phyloP scores from a whole-genome alignment of 768 basidiomycete species.

The Hygrocybe punicea region DNA sequence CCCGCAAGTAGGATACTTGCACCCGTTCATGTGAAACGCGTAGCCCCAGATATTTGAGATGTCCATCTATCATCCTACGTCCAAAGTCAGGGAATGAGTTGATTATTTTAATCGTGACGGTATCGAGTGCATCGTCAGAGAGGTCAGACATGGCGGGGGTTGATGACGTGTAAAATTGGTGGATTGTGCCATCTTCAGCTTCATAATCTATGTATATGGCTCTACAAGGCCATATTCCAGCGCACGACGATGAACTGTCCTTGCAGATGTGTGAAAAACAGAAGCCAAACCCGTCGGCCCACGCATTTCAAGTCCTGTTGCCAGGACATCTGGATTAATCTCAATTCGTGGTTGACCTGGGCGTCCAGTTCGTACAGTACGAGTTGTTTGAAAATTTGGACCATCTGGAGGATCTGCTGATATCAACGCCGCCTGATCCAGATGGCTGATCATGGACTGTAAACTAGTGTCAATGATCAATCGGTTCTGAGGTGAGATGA shows the following conservation, averaged over 20 bases:
- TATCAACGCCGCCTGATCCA: too few relatives aligned
- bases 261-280: conserved; percentile 11
- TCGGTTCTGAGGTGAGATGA: too few relatives aligned
- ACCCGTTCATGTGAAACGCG: conserved; percentile 19
- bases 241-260: conserved; percentile 19
- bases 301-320: conserved; percentile 16
- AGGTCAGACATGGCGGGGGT: conserved; percentile 13
- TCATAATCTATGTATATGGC: conserved; percentile 12
- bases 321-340: conserved; percentile 26
- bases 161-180: conserved; percentile 8
- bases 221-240: conserved; percentile 20
- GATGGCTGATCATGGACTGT: too few relatives aligned
- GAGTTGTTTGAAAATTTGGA: too few relatives aligned
- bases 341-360: conserved; percentile 25
- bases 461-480: too few relatives aligned
- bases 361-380: neutral
- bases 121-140: conserved; percentile 23
- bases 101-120: conserved; percentile 16
- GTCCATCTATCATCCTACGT: conserved; percentile 22
- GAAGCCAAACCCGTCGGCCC: conserved; percentile 15
- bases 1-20: conserved; percentile 13
- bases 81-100: conserved; percentile 26
- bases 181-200: conserved; percentile 13
- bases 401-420: too few relatives aligned
- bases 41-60: conserved; percentile 20